Base-by-base conservation (phyloP, 2,329 filamentous ascomycete genomes). In the Alternaria infectoria region DNA sequence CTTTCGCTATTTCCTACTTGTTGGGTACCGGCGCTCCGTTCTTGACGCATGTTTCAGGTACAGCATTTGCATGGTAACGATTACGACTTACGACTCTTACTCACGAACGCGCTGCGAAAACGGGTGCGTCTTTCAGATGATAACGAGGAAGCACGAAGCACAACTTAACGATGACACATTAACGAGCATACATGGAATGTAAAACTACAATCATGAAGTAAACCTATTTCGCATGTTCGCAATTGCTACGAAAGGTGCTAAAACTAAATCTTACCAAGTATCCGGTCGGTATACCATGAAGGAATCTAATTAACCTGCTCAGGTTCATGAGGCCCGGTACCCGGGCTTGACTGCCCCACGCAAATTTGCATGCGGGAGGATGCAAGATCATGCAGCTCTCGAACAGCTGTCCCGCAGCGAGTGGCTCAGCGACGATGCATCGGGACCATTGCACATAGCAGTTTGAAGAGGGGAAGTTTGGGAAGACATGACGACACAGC, bases 341-440 rank as follows among this genome's bases (percentile, higher is more conserved):
- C 17, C 44, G 17, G 17, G 44, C 26, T 30, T 26, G 43, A 47
- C 10, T 54, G 17, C 54, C 45, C 64, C 56, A 63, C 65, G 58
- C 54, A 60, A 64, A 66, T 67, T 40, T 57, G 52, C 50, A 64
- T 65, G 61, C 68, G 17, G 12, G 49, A 67, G 26, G 32, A 61
- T 68, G 69, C 64, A 66, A 51, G 26, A 17, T 23, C 21, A 55
- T 60, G 43, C 28, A 50, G 26, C 55, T 62, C 59, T 61, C 56
- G 54, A 69, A 62, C 72, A 76, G 71, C 68, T 78, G 74, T 71
- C 72, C 65, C 46, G 54, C 59, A 30, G 25, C 72, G 67, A 76
- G 51, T 77, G 74, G 74, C 65, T 69, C 49, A 26, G 13, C 11
- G 28, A 10, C 54, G 57, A 54, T 57, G 57, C 45, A 57, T 10